Evolutionary conservation across 441 rosid genomes (phyloP).

Genomic region (Mallotus japonicus): DNA sequence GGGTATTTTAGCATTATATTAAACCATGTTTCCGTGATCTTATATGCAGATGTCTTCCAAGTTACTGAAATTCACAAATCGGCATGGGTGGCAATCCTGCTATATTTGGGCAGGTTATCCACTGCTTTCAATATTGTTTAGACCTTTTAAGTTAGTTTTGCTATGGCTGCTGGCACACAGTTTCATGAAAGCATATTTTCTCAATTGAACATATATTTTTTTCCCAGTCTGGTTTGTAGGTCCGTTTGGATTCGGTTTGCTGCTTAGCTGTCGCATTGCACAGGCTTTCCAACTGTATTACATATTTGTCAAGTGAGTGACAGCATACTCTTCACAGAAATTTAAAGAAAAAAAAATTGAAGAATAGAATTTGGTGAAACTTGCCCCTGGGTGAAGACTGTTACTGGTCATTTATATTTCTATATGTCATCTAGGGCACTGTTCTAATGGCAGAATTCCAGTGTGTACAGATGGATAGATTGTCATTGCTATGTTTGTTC

Average conservation of each 20-base stretch:
- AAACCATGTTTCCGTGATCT: neutral
- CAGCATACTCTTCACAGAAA: neutral
- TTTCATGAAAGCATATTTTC: slow-evolving; percentile 10
- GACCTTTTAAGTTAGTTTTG: slow-evolving; percentile 3
- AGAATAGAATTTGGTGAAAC: neutral
- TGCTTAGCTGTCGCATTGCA: slow-evolving; percentile 80
- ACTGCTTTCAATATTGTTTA: slow-evolving; percentile 9
- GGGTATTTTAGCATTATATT: slow-evolving; percentile 6
- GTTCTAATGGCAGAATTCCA: neutral
- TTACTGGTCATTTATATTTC: neutral
- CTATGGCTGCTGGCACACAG: neutral
- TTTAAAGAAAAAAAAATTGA: neutral
- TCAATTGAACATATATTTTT: slow-evolving; percentile 15
- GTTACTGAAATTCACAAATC: slow-evolving; percentile 43
- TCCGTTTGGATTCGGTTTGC: slow-evolving; percentile 87
- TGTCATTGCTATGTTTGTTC: neutral
- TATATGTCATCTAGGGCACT: neutral
- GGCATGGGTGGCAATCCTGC: slow-evolving; percentile 76
- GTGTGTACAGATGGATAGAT: neutral
- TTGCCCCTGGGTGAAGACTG: neutral
- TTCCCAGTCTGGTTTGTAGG: slow-evolving; percentile 86
- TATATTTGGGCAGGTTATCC: slow-evolving; percentile 84
- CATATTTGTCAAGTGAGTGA: slow-evolving; percentile 77
- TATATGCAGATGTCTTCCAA: slow-evolving; percentile 56
- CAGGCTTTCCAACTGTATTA: slow-evolving; percentile 81